Base-by-base conservation (phyloP, 805 yeast species). In the Candida sakaeoensis region DNA sequence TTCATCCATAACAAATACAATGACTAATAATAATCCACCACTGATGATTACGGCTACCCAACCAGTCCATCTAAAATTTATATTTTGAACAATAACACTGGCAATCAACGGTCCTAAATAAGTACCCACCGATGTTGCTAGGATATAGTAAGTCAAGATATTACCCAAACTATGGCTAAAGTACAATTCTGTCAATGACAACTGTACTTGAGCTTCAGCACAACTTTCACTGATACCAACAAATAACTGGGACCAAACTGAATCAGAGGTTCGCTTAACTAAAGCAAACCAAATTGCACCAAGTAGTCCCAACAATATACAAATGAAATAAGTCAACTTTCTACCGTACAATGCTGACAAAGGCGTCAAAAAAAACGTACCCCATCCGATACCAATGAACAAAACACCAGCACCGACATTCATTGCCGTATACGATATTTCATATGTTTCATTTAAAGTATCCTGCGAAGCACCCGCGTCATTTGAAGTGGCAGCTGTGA, bases 51-150 rank as follows among this genome's bases (percentile, higher is more conserved):
- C 66, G 14, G 75, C 72, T 38, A 72, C 61, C 60, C 75, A 63
- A 44, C 77, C 72, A 8, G 72, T 75, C 80, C 79, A 75, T 45
- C 68, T 54, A 70, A 79, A 79, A 5, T 76, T 74, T 19, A 66
- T 58, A 21, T 66, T 69, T 36, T 71, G 68, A 22, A 69, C 67
- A 41, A 79, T 74, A 47, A 75, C 74, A 9, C 82, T 82, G 9
- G 82, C 80, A 35, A 78, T 65, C 49, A 79, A 61, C 4, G 84
- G 83, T 3, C 82, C 83, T 41, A 77, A 56, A 48, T 63, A 79
- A 31, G 78, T 73, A 8, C 80, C 76, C 9, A 69, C 67, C 26
- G 77, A 65, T 13, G 81, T 63, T 10, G 82, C 75, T 42, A 70
- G 56, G 43, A 78, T 76, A 52, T 79, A 79, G 17, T 76, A 65